Evolutionary conservation across 495 filamentous ascomycete genomes (phyloP).

Genomic region (Jackrogersella multiformis): DNA sequence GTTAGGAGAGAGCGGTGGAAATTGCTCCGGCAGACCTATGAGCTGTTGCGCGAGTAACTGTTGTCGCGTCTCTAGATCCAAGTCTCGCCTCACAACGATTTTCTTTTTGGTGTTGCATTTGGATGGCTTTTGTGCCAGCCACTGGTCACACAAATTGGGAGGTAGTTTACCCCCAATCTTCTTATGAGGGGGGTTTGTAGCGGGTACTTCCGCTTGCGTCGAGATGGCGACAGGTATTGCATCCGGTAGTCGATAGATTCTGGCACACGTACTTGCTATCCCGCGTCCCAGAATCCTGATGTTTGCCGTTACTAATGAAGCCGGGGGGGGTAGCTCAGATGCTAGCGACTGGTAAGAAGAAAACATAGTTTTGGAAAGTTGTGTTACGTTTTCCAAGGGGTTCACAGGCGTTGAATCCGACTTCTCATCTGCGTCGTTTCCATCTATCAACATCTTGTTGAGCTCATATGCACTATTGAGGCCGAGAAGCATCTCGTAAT

Average conservation of each 20-base stretch:
- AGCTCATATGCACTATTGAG: conserved; percentile 40
- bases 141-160: conserved; percentile 53
- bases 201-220: conserved; percentile 53
- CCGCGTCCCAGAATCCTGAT: conserved; percentile 53
- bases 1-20: conserved; percentile 39
- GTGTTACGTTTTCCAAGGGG: conserved; percentile 34
- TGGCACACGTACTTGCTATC: conserved; percentile 51
- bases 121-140: conserved; percentile 50
- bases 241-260: conserved; percentile 59
- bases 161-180: conserved; percentile 41
- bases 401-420: conserved; percentile 17
- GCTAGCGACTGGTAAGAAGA: conserved; percentile 21
- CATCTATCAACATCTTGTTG: conserved; percentile 33
- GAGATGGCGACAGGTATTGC: conserved; percentile 23
- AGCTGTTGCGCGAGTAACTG: conserved; percentile 64
- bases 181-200: conserved; percentile 43
- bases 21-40: conserved; percentile 45
- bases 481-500: conserved; percentile 75
- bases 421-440: conserved; percentile 37
- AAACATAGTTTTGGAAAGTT: conserved; percentile 48
- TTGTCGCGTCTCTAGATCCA: conserved; percentile 56
- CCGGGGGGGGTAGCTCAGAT: conserved; percentile 16
- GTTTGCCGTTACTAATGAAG: conserved; percentile 46
- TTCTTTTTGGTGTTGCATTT: conserved; percentile 31
- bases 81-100: conserved; percentile 13